phyloP scores from a whole-genome alignment of 108 stramenopile genomes.

The Epithemia pelagica region DNA sequence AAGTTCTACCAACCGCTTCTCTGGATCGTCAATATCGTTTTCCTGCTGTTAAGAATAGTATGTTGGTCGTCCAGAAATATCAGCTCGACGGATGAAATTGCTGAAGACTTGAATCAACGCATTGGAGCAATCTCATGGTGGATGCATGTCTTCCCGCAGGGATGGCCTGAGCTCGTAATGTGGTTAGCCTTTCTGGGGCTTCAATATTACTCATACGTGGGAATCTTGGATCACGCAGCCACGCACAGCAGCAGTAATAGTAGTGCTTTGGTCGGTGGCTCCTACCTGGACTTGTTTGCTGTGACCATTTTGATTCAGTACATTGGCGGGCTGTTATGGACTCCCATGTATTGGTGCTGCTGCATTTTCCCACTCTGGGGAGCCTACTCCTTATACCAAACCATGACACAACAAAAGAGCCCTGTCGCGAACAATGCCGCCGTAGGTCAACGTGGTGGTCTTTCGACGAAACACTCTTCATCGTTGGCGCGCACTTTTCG shows the following conservation, averaged over 20 bases:
- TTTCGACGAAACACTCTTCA: no score
- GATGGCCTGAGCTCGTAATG: neutral
- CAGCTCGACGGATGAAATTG: no score
- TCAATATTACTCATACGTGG: neutral
- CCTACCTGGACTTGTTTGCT: neutral
- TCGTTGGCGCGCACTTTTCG: neutral
- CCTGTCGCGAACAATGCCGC: no score
- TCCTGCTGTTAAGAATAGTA: neutral
- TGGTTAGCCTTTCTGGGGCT: neutral
- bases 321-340: neutral
- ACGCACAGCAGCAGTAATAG: neutral
- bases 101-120: no score
- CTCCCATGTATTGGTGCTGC: neutral
- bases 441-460: no score
- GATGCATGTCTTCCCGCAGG: neutral
- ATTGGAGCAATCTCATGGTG: no score
- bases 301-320: neutral
- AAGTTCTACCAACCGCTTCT: neutral
- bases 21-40: neutral
- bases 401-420: neutral
- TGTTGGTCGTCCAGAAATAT: neutral
- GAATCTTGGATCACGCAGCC: neutral
- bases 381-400: neutral
- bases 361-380: neutral
- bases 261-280: neutral